Conservation (phyloP, 768 basidiomycete genomes). For the Russula sp. region DNA sequence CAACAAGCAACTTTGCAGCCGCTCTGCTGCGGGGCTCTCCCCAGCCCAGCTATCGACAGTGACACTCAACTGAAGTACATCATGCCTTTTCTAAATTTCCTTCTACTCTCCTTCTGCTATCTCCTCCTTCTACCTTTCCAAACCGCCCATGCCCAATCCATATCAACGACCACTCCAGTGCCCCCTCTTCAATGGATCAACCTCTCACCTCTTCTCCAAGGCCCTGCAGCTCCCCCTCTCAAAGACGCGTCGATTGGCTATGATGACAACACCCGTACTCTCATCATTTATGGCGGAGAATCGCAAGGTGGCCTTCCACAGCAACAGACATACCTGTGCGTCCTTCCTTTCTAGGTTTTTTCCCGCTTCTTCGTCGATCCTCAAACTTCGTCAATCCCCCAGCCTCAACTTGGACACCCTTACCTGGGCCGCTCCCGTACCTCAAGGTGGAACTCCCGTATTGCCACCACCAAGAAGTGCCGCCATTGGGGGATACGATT, state of each 20-base stretch:
- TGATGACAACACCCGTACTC: conserved; percentile 41
- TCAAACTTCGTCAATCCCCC: conserved; percentile 16
- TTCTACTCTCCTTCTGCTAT: conserved; percentile 25
- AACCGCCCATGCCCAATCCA: conserved; percentile 38
- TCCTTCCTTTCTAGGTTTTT: conserved; percentile 11
- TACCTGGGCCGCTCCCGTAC: conserved; percentile 52
- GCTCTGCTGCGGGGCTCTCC: neutral
- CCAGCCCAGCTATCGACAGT: neutral
- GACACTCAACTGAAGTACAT: neutral
- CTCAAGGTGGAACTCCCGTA: conserved; percentile 42
- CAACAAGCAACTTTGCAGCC: neutral
- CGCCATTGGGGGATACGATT: conserved; percentile 60
- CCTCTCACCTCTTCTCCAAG: conserved; percentile 49
- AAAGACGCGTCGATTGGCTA: conserved; percentile 68
- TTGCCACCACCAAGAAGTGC: conserved; percentile 59
- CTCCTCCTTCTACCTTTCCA: conserved; percentile 25
- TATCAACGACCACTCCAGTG: conserved; percentile 48
- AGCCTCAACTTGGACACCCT: conserved; percentile 61
- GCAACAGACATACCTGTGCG: conserved; percentile 64
- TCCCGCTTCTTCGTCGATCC: neutral
- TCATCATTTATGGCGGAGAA: conserved; percentile 74
- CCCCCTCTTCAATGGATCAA: conserved; percentile 72
- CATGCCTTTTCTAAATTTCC: conserved; percentile 14
- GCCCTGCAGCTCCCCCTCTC: conserved; percentile 51
- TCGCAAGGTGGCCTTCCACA: conserved; percentile 58